A percentile compares a stretch with the other conserved stretches of the same genome.
Evolutionary conservation across 1,139 yeast genomes (phyloP).

Genomic region (Sugiyamaella sp.): DNA sequence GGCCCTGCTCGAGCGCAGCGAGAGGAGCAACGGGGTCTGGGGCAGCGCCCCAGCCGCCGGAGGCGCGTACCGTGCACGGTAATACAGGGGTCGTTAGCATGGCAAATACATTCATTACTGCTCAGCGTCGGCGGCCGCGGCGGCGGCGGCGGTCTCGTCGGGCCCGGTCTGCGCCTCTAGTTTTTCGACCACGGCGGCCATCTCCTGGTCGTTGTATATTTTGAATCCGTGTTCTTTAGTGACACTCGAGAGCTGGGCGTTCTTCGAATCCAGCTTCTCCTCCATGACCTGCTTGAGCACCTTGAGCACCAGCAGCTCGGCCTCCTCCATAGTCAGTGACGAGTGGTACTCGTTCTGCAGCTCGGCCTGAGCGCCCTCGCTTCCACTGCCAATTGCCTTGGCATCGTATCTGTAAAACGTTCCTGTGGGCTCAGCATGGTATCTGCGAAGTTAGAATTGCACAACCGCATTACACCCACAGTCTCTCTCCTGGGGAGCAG

Average conservation of each 20-base stretch:
- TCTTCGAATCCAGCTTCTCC: slow-evolving; percentile 93
- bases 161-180: slow-evolving; percentile 71
- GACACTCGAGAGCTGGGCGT: slow-evolving; percentile 93
- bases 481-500: too few relatives aligned
- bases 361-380: slow-evolving; percentile 99
- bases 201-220: slow-evolving; percentile 81
- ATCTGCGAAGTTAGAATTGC: slow-evolving; percentile 22
- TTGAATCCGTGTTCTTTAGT: slow-evolving; percentile 86
- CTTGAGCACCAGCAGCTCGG: slow-evolving; percentile 86
- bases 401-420: slow-evolving; percentile 98
- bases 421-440: slow-evolving; percentile 99
- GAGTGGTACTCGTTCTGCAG: slow-evolving; percentile 96
- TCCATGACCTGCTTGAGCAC: slow-evolving; percentile 98
- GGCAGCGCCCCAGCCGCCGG: background rate
- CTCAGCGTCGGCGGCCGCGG: slow-evolving; percentile 9
- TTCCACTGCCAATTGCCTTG: slow-evolving; percentile 97
- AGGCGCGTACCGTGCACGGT: too few relatives aligned
- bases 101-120: slow-evolving; percentile 13
- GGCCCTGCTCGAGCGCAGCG: background rate
- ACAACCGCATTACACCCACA: background rate
- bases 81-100: background rate
- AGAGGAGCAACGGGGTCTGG: background rate
- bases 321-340: slow-evolving; percentile 89
- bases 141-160: slow-evolving; percentile 19
- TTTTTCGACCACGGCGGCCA: slow-evolving; percentile 75